Evolutionary conservation across 1,284 basidiomycete genomes (phyloP).

Genomic region (Ceratobasidium sp.): DNA sequence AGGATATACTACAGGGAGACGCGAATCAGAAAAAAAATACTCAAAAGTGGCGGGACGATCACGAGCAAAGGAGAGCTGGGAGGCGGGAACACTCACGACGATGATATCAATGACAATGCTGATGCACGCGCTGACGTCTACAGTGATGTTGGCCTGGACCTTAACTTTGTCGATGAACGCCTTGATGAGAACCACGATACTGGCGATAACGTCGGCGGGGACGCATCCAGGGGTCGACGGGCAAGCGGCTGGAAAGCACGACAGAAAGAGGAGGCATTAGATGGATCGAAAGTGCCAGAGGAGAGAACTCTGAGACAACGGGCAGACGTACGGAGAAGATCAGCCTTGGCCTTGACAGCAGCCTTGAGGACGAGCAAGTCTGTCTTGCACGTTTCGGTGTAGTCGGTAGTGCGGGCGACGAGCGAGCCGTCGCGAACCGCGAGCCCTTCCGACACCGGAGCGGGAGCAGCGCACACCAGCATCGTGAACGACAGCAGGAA

Average conservation of each 20-base stretch:
- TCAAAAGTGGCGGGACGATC: too few species aligned
- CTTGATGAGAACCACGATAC: too few species aligned
- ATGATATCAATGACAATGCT: neutral
- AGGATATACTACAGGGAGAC: too few species aligned
- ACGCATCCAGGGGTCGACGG: too few species aligned
- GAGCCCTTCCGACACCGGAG: neutral
- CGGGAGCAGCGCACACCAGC: conserved; percentile 9
- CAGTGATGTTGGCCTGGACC: conserved; percentile 2
- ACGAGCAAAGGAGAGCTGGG: too few species aligned
- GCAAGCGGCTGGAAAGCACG: too few species aligned
- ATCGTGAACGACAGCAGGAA: conserved; percentile 30
- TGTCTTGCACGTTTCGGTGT: neutral
- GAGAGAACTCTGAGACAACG: too few species aligned
- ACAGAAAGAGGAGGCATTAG: too few species aligned
- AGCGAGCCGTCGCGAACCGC: neutral
- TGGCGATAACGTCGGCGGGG: conserved; percentile 7
- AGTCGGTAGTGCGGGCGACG: conserved; percentile 1
- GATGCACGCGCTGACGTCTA: too few species aligned
- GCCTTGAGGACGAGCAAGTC: neutral
- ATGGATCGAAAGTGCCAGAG: too few species aligned
- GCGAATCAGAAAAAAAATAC: too few species aligned
- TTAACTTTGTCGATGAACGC: conserved; percentile 7
- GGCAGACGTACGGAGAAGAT: neutral
- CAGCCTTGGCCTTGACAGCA: neutral
- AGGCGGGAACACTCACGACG: neutral